phyloP scores from a whole-genome alignment of 2,329 filamentous ascomycete species.

The Helotiales sp. region DNA sequence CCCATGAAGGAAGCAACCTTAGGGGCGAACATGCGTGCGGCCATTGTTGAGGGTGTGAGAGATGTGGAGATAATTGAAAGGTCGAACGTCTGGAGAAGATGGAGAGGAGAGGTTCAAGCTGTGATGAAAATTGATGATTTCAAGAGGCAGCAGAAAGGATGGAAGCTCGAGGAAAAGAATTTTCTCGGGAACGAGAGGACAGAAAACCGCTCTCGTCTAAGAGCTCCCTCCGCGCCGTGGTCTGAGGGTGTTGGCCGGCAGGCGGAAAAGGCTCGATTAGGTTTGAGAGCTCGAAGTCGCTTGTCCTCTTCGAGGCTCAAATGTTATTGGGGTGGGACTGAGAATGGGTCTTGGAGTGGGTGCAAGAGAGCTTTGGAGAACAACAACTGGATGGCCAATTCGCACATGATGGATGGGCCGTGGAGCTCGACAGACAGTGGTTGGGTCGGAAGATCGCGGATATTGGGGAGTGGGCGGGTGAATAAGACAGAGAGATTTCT shows the following conservation, averaged over 20 bases:
- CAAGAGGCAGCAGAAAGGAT: constrained; percentile 28
- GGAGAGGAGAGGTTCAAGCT: constrained; percentile 24
- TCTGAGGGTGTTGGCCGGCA: constrained; percentile 27
- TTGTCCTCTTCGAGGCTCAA: constrained; percentile 31
- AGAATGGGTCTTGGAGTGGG: constrained; percentile 21
- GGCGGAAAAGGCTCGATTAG: constrained; percentile 12
- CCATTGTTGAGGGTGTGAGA: constrained; percentile 62
- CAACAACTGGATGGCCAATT: constrained; percentile 1
- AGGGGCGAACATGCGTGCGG: constrained; percentile 77
- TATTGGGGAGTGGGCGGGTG: constrained; percentile 11
- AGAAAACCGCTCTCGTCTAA: constrained; percentile 23
- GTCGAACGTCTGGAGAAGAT: constrained; percentile 32
- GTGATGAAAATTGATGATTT: constrained; percentile 26
- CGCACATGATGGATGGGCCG: background rate
- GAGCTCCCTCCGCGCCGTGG: constrained; percentile 22
- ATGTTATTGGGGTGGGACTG: constrained; percentile 7
- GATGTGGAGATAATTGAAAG: constrained; percentile 29
- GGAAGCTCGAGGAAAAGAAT: constrained; percentile 27
- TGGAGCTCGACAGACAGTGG: background rate
- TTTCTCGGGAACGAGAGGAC: constrained; percentile 28
- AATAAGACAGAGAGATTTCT: constrained; percentile 15
- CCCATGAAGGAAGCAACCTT: constrained; percentile 77
- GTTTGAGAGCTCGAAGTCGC: constrained; percentile 16
- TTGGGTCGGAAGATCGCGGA: constrained; percentile 25
- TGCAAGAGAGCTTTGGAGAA: background rate